Evolutionary conservation across 371 early-diverging fungal genomes (phyloP), one percentile per base, ranked within the genome.

Genomic region (Syncephalastrum sp.): DNA sequence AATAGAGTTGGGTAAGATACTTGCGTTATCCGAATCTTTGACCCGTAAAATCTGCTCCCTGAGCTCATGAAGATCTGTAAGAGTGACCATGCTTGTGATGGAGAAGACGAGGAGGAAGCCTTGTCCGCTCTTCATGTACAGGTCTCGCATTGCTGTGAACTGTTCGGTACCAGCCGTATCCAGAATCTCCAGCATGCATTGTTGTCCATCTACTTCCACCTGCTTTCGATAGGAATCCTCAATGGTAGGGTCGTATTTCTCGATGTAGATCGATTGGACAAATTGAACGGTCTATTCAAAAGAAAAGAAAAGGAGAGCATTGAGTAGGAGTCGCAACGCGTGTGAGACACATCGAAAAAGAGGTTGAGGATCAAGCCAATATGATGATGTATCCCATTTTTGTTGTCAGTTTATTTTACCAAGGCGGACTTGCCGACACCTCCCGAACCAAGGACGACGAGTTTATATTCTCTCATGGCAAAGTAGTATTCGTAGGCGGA

Each of bases 371-470:
- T 27, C 27, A 15, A 33, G 15, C 29, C 24, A 27, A 17, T 42
- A 15, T 42, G 15, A 41, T 21, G 27, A 42, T 16, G 19, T 43
- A 42, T 29, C 21, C 29, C 13, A 19, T 45, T 1, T 3, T 5
- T 12, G 27, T 56, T 0, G 42, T 21, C 21, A 16, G 24, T 24
- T 60, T 17, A 16, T 63, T 83, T 66, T 83, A 93, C 93, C 84
- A 93, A 63, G 1, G 94, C 92, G n/a, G 91, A 91, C 68, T 93
- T 93, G 3, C 94, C 94, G 55, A 93, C 94, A 81, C 92, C 94
- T 42, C 92, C 94, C 16, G 91, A 89, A 23, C 94, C 94, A n/a
- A 93, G 72, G 27, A 93, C 91, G 17, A 93, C 94, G 29, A 93
- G 80, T 64, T 91, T 91, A 76, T 91, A 91, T 75, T 93, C 93